These are phyloP conservation scores for Aureobasidium uvarum DNA, from an alignment of 2,329 filamentous ascomycete genomes.

Conservation along the genomic window DNA sequence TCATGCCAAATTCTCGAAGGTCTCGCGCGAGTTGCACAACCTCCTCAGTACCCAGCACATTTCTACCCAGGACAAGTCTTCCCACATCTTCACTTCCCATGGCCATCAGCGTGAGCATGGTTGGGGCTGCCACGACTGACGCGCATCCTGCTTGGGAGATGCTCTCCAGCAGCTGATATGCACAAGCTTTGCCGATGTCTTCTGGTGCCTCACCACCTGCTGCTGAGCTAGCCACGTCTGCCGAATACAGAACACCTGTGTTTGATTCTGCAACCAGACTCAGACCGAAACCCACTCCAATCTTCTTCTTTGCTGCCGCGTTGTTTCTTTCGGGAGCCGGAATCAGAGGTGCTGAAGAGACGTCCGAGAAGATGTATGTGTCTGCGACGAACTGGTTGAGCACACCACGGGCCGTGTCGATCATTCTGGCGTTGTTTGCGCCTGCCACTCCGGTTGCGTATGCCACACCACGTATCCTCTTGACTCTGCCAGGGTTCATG, in stretches of 20 bases:
- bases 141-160: slow-evolving; percentile 82
- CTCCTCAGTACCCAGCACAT: slow-evolving; percentile 78
- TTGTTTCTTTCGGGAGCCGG: slow-evolving; percentile 69
- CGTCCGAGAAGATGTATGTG: slow-evolving; percentile 79
- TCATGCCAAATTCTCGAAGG: slow-evolving; percentile 81
- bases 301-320: slow-evolving; percentile 52
- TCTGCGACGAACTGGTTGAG: slow-evolving; percentile 84
- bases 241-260: slow-evolving; percentile 80
- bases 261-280: slow-evolving; percentile 91
- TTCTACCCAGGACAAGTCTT: slow-evolving; percentile 73
- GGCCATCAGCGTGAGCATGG: slow-evolving; percentile 85
- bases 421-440: slow-evolving; percentile 93
- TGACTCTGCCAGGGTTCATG: slow-evolving; percentile 77
- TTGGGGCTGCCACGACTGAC: slow-evolving; percentile 66
- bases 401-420: slow-evolving; percentile 81
- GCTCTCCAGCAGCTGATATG: slow-evolving; percentile 82
- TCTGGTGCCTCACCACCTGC: slow-evolving; percentile 81
- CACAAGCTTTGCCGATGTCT: slow-evolving; percentile 84
- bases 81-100: slow-evolving; percentile 98
- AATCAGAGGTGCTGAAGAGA: slow-evolving; percentile 59
- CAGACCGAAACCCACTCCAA: slow-evolving; percentile 88
- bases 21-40: slow-evolving; percentile 79
- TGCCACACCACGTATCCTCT: slow-evolving; percentile 85
- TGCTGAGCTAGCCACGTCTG: slow-evolving; percentile 72
- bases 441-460: slow-evolving; percentile 91